Evolutionary conservation across 2,329 filamentous ascomycete species (phyloP).

Genomic region (Xylaria sp.): DNA sequence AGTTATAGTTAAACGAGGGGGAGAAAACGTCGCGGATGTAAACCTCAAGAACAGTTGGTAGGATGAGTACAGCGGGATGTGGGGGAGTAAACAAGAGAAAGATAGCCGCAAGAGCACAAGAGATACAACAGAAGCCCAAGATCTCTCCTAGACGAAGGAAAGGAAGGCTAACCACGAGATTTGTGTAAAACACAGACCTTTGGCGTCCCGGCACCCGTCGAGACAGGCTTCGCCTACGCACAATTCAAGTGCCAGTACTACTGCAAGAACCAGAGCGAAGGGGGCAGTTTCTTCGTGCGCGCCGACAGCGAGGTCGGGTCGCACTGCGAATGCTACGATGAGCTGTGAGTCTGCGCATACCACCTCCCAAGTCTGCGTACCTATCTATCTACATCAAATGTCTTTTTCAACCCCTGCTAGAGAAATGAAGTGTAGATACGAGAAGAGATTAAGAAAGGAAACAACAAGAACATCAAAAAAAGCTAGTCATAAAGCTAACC

Average conservation of each 20-base stretch:
- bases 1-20: too few species aligned
- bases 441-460: background rate
- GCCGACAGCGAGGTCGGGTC: conserved; percentile 26
- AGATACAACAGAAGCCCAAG: background rate
- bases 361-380: background rate
- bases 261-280: conserved; percentile 33
- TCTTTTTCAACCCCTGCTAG: too few species aligned
- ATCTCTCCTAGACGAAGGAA: background rate
- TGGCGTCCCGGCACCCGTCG: conserved; percentile 36
- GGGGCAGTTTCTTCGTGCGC: conserved; percentile 41
- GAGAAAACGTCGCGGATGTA: too few species aligned
- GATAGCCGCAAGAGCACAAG: background rate
- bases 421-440: too few species aligned
- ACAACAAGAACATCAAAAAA: background rate
- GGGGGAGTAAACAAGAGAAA: background rate
- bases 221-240: conserved; percentile 41
- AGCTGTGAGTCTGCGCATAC: conserved; percentile 36
- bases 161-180: background rate
- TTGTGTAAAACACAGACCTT: conserved; percentile 35
- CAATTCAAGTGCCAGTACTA: conserved; percentile 45
- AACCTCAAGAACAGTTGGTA: too few species aligned
- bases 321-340: conserved; percentile 38
- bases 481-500: background rate
- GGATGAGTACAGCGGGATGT: too few species aligned
- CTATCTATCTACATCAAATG: too few species aligned